Conservation (phyloP, 1,284 basidiomycete species). For the Mycena citricolor region DNA sequence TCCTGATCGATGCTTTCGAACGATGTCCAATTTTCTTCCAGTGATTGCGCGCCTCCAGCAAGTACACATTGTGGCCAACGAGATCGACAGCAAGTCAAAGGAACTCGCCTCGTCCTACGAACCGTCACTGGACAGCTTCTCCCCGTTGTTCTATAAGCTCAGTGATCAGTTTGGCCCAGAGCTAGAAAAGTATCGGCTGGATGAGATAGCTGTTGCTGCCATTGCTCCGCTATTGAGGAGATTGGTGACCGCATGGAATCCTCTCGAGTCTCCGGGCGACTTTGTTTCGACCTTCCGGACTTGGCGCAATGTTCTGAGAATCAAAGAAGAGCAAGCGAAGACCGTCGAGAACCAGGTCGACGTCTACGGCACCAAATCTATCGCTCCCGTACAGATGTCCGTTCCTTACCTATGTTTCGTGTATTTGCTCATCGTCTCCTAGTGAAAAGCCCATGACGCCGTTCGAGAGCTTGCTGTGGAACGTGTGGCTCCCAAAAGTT, state of each 20-base stretch:
- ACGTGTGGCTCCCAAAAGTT: slow-evolving; percentile 92
- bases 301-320: slow-evolving; percentile 69
- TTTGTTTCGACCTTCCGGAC: slow-evolving; percentile 65
- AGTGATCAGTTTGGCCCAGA: slow-evolving; percentile 73
- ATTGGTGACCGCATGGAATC: slow-evolving; percentile 68
- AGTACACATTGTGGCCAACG: slow-evolving; percentile 70
- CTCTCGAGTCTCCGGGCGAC: slow-evolving; percentile 63
- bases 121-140: slow-evolving; percentile 69
- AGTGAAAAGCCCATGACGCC: slow-evolving; percentile 84
- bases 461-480: slow-evolving; percentile 94
- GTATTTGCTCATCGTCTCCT: slow-evolving; percentile 11
- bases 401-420: slow-evolving; percentile 24
- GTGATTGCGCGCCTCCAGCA: slow-evolving; percentile 77
- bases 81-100: slow-evolving; percentile 65
- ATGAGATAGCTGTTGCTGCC: slow-evolving; percentile 91
- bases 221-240: slow-evolving; percentile 72
- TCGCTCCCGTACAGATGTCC: slow-evolving; percentile 40
- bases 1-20: slow-evolving; percentile 13
- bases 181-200: slow-evolving; percentile 77
- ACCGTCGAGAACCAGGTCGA: slow-evolving; percentile 59
- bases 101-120: slow-evolving; percentile 64
- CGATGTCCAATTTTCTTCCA: no score
- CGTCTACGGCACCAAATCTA: slow-evolving; percentile 49
- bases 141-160: slow-evolving; percentile 69
- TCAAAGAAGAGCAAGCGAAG: slow-evolving; percentile 42